Conservation (phyloP, 1,284 basidiomycete genomes). For the Cutaneotrichosporon sp. region DNA sequence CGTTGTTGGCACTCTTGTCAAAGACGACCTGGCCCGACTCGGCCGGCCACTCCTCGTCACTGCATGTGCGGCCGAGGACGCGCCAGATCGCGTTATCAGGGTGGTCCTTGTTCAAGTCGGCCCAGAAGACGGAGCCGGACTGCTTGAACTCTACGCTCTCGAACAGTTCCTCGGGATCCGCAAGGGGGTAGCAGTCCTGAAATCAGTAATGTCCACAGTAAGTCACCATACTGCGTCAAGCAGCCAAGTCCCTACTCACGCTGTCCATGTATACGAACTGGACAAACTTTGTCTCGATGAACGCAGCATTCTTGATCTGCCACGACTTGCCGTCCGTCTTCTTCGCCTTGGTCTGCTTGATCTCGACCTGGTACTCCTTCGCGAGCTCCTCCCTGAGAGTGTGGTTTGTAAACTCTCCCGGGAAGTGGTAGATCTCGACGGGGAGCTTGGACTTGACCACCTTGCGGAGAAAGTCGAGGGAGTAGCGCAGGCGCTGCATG, state of each 20-base stretch:
- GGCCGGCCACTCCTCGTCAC: slow-evolving; percentile 50
- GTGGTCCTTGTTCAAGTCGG: slow-evolving; percentile 52
- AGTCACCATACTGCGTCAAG: too few species aligned
- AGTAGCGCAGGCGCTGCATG: slow-evolving; percentile 39
- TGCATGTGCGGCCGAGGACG: slow-evolving; percentile 47
- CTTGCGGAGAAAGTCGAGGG: slow-evolving; percentile 46
- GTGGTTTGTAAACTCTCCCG: slow-evolving; percentile 46
- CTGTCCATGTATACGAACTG: slow-evolving; percentile 48
- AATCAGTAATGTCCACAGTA: neutral
- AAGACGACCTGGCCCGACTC: slow-evolving; percentile 52
- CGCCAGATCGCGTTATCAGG: slow-evolving; percentile 53
- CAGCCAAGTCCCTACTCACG: too few species aligned
- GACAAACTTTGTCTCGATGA: slow-evolving; percentile 42
- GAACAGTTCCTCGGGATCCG: slow-evolving; percentile 49
- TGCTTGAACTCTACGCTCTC: slow-evolving; percentile 47
- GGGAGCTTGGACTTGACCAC: slow-evolving; percentile 47
- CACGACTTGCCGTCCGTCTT: slow-evolving; percentile 33
- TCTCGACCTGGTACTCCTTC: slow-evolving; percentile 28
- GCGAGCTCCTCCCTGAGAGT: slow-evolving; percentile 31
- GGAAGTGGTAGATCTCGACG: slow-evolving; percentile 51
- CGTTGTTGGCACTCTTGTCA: slow-evolving; percentile 50
- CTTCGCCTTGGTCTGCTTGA: slow-evolving; percentile 23
- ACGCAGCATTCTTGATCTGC: slow-evolving; percentile 46
- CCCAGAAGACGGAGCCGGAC: slow-evolving; percentile 51
- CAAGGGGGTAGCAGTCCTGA: slow-evolving; percentile 50